These are phyloP conservation scores for Fremontodendron californicum DNA, from an alignment of 345 rosid genomes.

Conservation along the genomic window DNA sequence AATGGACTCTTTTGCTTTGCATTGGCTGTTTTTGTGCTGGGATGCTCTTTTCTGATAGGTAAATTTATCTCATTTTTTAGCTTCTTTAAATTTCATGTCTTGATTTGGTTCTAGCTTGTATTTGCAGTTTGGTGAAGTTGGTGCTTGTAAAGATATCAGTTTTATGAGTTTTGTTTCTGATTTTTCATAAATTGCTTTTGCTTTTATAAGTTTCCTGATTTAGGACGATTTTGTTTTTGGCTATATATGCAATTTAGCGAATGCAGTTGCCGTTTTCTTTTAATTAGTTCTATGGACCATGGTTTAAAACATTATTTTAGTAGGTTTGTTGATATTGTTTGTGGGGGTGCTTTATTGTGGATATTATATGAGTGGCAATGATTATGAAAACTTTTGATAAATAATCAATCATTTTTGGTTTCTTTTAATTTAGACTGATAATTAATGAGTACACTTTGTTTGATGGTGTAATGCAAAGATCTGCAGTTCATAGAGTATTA, in stretches of 20 bases:
- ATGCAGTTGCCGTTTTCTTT: background rate
- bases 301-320: background rate
- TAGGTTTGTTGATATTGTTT: background rate
- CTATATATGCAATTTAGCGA: background rate
- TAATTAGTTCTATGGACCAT: conserved; percentile 1
- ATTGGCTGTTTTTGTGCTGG: conserved; percentile 92
- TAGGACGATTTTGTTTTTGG: background rate
- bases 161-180: conserved; percentile 13
- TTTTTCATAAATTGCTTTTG: conserved; percentile 11
- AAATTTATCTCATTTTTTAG: conserved; percentile 11
- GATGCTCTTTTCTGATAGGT: conserved; percentile 82
- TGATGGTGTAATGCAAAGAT: conserved; percentile 8
- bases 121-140: background rate
- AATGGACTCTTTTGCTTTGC: conserved; percentile 80
- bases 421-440: background rate
- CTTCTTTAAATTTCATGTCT: background rate
- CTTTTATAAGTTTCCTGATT: conserved; percentile 20
- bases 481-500: background rate
- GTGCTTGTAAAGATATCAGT: background rate
- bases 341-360: background rate
- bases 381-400: conserved; percentile 12
- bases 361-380: background rate
- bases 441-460: background rate
- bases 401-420: background rate
- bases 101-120: conserved; percentile 3